Conservation (phyloP, 1,139 yeast species). For the Yamadazyma diddensiae region DNA sequence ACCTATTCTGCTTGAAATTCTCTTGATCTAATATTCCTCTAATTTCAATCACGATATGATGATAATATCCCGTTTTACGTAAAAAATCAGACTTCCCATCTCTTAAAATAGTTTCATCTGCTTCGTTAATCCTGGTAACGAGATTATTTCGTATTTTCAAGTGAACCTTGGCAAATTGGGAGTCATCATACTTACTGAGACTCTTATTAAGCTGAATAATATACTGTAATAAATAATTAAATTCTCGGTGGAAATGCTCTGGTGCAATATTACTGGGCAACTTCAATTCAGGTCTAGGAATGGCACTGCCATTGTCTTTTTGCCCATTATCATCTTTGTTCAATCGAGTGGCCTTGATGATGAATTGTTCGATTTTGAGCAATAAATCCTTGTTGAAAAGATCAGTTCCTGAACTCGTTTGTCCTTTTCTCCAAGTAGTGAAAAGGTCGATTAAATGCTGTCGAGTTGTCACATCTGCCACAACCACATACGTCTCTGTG, state of each 20-base stretch:
- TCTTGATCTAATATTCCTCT: constrained; percentile 33
- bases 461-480: constrained; percentile 37
- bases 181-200: constrained; percentile 15
- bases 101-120: constrained; percentile 27
- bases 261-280: constrained; percentile 20
- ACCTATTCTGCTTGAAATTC: constrained; percentile 12
- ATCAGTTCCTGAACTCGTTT: constrained; percentile 33
- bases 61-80: constrained; percentile 24
- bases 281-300: constrained; percentile 3
- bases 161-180: constrained; percentile 12
- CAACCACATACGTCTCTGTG: constrained; percentile 38
- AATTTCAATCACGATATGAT: constrained; percentile 23
- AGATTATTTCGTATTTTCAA: constrained; percentile 27
- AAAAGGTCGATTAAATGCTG: constrained; percentile 38
- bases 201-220: constrained; percentile 22
- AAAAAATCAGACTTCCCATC: constrained; percentile 24
- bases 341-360: constrained; percentile 36
- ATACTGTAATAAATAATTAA: constrained; percentile 29
- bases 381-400: constrained; percentile 32
- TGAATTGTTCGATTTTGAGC: constrained; percentile 36
- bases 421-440: constrained; percentile 38
- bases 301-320: neutral
- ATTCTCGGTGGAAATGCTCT: constrained; percentile 32
- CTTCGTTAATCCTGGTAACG: constrained; percentile 30
- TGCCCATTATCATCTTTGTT: neutral